Percentiles rank a stretch among this genome's conserved stretches.
Evolutionary conservation across 305 asterid genomes (phyloP).

Genomic region (Solanum aculeatissimum): DNA sequence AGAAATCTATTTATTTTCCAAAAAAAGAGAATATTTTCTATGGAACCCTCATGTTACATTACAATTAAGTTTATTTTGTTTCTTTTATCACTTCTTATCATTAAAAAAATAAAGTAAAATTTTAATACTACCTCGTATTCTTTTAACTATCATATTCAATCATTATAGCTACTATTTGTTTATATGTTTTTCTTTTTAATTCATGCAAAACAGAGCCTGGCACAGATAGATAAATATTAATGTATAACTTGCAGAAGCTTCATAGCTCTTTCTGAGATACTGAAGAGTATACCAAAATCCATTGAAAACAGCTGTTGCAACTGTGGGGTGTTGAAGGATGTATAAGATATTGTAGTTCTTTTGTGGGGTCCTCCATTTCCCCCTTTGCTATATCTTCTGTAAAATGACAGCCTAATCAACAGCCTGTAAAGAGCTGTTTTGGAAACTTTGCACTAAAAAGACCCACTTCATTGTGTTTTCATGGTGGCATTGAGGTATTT

Average conservation of each 20-base stretch:
- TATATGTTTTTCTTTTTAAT: too few species aligned
- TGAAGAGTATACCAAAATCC: conserved; percentile 8
- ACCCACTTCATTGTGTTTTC: conserved; percentile 21
- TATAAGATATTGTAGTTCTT: background rate
- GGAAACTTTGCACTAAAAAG: conserved; percentile 36
- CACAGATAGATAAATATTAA: background rate
- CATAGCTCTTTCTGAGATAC: conserved; percentile 15
- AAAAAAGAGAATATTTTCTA: too few species aligned
- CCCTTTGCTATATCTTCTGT: conserved; percentile 21
- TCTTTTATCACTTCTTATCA: background rate
- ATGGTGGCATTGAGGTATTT: conserved; percentile 16
- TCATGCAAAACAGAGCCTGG: background rate
- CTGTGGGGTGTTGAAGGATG: conserved; percentile 8
- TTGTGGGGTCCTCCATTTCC: conserved; percentile 39
- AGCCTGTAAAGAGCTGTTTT: conserved; percentile 94
- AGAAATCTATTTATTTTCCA: too few species aligned
- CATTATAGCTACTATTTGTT: background rate
- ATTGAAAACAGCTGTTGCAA: conserved; percentile 34
- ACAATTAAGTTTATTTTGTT: background rate
- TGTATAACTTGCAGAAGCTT: conserved; percentile 9
- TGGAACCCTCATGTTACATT: too few species aligned
- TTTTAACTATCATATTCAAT: background rate
- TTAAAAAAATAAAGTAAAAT: background rate
- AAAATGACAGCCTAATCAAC: conserved; percentile 91
- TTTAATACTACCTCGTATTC: background rate